phyloP scores from a whole-genome alignment of 2,329 filamentous ascomycete species.

The Pseudocercospora crystallina region DNA sequence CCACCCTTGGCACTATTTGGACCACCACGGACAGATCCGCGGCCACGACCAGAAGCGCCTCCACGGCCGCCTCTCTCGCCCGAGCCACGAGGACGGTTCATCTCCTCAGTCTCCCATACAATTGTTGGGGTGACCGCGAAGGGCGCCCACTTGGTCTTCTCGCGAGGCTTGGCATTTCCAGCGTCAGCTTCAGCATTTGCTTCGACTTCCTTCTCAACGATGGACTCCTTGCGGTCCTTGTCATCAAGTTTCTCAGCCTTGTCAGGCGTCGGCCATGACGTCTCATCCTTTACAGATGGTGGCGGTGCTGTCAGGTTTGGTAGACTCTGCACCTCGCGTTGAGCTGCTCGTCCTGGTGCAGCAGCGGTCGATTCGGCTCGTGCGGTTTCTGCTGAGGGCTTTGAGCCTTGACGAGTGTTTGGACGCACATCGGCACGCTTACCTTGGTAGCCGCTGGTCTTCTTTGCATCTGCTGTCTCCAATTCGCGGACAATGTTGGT shows the following conservation, averaged over 20 bases:
- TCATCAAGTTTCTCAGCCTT: conserved; percentile 58
- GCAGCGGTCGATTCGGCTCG: conserved; percentile 8
- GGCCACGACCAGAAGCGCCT: conserved; percentile 50
- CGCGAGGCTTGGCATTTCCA: conserved; percentile 54
- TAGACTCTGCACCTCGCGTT: conserved; percentile 27
- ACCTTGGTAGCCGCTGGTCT: conserved; percentile 20
- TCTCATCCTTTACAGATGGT: conserved; percentile 72
- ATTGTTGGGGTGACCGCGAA: conserved; percentile 82
- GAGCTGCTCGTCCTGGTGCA: conserved; percentile 7
- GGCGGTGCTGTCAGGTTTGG: conserved; percentile 34
- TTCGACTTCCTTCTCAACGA: conserved; percentile 62
- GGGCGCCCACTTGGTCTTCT: conserved; percentile 82
- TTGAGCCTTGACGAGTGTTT: conserved; percentile 21
- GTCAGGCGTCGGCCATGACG: conserved; percentile 89
- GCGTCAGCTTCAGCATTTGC: conserved; percentile 59
- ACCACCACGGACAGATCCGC: conserved; percentile 42
- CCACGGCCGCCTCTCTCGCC: conserved; percentile 58
- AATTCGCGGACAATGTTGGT: conserved; percentile 16
- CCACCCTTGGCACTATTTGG: conserved; percentile 38
- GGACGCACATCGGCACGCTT: conserved; percentile 22
- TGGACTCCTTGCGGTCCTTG: conserved; percentile 69
- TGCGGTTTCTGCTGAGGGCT: conserved; percentile 16
- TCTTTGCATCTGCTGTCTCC: conserved; percentile 20
- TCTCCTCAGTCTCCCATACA: conserved; percentile 72
- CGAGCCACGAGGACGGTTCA: conserved; percentile 32